Percentiles rank a stretch among this genome's conserved stretches.
Conservation (phyloP, 2,329 filamentous ascomycete species). For the Ascochyta clinopodiicola region DNA sequence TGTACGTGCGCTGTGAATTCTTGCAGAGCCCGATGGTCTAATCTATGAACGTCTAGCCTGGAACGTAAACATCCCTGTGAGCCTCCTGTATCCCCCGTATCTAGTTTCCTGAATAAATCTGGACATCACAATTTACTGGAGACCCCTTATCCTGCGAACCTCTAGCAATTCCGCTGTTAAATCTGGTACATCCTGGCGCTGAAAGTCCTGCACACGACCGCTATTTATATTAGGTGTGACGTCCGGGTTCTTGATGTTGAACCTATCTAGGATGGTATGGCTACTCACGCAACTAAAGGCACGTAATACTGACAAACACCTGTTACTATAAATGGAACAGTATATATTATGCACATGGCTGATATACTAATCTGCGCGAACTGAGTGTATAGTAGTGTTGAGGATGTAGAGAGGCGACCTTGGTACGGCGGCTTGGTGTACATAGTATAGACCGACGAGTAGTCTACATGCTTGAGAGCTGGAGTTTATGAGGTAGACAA, state of each 20-base stretch:
- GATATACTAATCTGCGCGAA: neutral
- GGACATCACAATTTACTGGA: constrained; percentile 14
- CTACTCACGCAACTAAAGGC: constrained; percentile 16
- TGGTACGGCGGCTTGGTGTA: constrained; percentile 18
- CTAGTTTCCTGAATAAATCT: constrained; percentile 13
- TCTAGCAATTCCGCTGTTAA: constrained; percentile 15
- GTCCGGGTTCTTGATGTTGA: constrained; percentile 15
- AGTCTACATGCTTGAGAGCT: constrained; percentile 20
- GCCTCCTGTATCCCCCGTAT: constrained; percentile 6
- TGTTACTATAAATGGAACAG: constrained; percentile 16
- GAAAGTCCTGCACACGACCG: constrained; percentile 16
- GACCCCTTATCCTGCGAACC: constrained; percentile 9
- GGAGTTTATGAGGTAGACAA: constrained; percentile 2
- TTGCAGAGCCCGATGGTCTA: constrained; percentile 14
- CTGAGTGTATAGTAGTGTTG: constrained; percentile 16
- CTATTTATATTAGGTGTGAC: constrained; percentile 15
- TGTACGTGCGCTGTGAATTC: constrained; percentile 21
- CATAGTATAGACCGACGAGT: constrained; percentile 15
- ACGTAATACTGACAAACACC: constrained; percentile 15
- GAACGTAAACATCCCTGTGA: constrained; percentile 16
- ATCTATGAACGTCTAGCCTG: constrained; percentile 8
- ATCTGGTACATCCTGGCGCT: constrained; percentile 14
- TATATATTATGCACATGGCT: neutral
- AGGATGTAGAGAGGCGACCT: constrained; percentile 21
- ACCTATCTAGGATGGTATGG: constrained; percentile 16